Conservation (phyloP, 306 rosid species). For the Pterocarpus macrocarpus region DNA sequence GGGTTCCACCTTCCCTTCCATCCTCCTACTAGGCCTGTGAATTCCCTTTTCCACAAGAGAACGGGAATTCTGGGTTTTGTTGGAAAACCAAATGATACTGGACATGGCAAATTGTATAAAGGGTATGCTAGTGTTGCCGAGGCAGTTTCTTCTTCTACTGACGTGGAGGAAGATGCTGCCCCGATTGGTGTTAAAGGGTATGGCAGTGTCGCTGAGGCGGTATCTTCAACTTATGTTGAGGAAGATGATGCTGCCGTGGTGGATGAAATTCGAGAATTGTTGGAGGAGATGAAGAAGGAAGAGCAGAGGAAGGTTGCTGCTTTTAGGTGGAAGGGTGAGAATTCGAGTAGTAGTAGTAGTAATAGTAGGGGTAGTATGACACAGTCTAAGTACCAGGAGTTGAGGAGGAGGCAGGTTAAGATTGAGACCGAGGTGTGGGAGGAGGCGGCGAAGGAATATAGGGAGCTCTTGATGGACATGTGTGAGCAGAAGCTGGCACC, state of each 20-base stretch:
- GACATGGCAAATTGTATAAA: conserved; percentile 39
- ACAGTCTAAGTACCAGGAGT: conserved; percentile 52
- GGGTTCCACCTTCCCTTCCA: conserved; percentile 37
- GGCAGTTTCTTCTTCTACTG: conserved; percentile 69
- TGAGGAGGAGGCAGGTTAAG: conserved; percentile 80
- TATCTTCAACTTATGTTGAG: conserved; percentile 74
- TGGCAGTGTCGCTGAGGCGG: conserved; percentile 73
- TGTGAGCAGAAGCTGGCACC: conserved; percentile 92
- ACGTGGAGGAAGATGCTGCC: conserved; percentile 69
- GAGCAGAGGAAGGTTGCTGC: conserved; percentile 46
- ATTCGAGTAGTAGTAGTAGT: not conserved
- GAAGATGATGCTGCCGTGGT: conserved; percentile 66
- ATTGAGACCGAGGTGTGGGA: conserved; percentile 93
- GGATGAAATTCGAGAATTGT: conserved; percentile 61
- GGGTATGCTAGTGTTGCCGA: conserved; percentile 79
- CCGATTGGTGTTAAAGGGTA: conserved; percentile 56
- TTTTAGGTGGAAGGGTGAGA: conserved; percentile 42
- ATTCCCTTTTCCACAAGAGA: conserved; percentile 4
- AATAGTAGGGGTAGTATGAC: conserved; percentile 51
- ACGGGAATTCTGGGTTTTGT: conserved; percentile 12
- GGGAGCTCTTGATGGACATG: conserved; percentile 90
- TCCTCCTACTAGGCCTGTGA: conserved; percentile 46
- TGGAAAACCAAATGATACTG: conserved; percentile 36
- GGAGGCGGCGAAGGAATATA: conserved; percentile 79
- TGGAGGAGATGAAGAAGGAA: conserved; percentile 65